These are phyloP conservation scores for Phytophthora pistaciae DNA, from an alignment of 352 stramenopile genomes.

Conservation along the genomic window DNA sequence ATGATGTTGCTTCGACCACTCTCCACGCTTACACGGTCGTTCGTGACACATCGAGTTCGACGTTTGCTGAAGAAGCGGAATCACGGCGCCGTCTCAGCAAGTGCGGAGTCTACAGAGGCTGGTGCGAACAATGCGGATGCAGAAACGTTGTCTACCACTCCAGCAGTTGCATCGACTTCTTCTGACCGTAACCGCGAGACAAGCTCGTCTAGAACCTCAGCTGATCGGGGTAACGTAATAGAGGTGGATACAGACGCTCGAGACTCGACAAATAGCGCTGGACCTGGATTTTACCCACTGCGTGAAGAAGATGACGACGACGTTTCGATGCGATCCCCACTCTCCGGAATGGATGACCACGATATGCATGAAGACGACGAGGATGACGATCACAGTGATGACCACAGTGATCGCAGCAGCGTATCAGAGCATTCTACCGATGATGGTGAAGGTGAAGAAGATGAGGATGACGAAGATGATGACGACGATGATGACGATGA, in stretches of 20 bases:
- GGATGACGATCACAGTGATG: slow-evolving; percentile 56
- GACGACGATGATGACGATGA: slow-evolving; percentile 78
- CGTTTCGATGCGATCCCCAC: slow-evolving; percentile 68
- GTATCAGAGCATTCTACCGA: slow-evolving; percentile 61
- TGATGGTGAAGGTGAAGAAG: slow-evolving; percentile 53
- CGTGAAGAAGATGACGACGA: slow-evolving; percentile 64
- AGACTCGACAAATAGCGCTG: slow-evolving; percentile 9
- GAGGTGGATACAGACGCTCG: slow-evolving; percentile 25
- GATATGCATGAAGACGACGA: slow-evolving; percentile 66
- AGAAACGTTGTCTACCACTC: not conserved
- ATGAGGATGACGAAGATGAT: slow-evolving; percentile 77
- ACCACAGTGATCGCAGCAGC: slow-evolving; percentile 72
- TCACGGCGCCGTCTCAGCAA: slow-evolving; percentile 9
- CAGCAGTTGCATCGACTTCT: slow-evolving; percentile 1
- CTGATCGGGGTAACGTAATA: slow-evolving; percentile 19
- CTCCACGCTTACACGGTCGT: slow-evolving; percentile 81
- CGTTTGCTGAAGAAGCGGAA: slow-evolving; percentile 74
- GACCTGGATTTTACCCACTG: slow-evolving; percentile 28
- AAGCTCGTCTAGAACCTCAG: not conserved
- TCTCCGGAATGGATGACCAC: slow-evolving; percentile 55
- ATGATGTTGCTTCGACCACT: slow-evolving; percentile 85
- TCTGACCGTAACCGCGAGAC: slow-evolving; percentile 3
- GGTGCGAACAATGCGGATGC: not conserved
- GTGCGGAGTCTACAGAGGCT: not conserved
- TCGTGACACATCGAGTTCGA: slow-evolving; percentile 78